A percentile compares a stretch with the other conserved stretches of the same genome.
Evolutionary conservation across 257 asterid species (phyloP).

Genomic region (Solanum commersonii): DNA sequence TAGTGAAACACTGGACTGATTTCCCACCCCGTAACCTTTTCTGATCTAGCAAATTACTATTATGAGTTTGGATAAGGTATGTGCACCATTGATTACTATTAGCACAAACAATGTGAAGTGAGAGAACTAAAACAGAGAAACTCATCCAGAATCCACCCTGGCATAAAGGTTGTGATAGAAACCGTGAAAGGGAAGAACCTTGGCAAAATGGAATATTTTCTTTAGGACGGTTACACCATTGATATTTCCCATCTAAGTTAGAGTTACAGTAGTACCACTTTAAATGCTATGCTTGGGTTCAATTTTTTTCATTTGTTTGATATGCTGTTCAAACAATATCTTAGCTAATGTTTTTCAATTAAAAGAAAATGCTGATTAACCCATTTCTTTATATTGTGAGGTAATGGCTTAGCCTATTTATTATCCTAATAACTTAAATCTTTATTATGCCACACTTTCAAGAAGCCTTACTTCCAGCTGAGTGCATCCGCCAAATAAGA

Average conservation of each 20-base stretch:
- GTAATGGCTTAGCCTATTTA: not conserved
- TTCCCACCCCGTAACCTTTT: not conserved
- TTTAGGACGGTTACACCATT: not conserved
- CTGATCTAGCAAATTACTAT: not conserved
- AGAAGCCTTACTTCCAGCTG: conserved; percentile 86
- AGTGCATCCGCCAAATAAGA: conserved; percentile 78
- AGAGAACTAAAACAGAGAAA: not conserved
- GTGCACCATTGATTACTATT: not conserved
- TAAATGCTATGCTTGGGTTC: not conserved
- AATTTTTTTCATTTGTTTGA: not conserved
- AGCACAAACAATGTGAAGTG: not conserved
- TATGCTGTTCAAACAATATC: not conserved
- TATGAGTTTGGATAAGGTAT: not conserved
- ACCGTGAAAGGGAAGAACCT: not conserved
- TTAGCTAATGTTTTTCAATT: not conserved
- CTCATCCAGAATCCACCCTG: not conserved
- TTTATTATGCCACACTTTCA: not conserved
- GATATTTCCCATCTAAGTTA: not conserved
- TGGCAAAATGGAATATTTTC: not conserved
- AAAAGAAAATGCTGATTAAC: not conserved
- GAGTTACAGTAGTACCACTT: not conserved
- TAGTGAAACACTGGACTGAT: not conserved
- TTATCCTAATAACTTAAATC: not conserved
- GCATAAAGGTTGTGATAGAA: not conserved
- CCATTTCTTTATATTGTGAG: not conserved